A percentile compares a stretch with the other conserved stretches of the same genome.
These are phyloP conservation scores for Flaveria trinervia DNA, from an alignment of 129 eudicot genomes.

Conservation along the genomic window DNA sequence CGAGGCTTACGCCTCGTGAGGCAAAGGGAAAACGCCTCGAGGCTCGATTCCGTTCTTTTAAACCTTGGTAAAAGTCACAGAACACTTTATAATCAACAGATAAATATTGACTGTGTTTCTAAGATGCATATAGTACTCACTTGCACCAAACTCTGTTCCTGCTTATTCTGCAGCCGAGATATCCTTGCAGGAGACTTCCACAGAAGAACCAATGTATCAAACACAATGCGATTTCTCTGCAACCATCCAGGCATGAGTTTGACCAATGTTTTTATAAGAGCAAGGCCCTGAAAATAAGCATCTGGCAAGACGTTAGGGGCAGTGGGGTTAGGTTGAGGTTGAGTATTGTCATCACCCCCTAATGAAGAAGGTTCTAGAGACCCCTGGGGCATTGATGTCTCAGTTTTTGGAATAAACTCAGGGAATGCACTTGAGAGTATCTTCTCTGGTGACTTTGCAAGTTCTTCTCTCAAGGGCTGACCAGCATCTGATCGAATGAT, in stretches of 20 bases:
- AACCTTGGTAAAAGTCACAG: background rate
- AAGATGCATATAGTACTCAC: slow-evolving; percentile 51
- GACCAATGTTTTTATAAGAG: slow-evolving; percentile 79
- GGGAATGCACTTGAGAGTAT: slow-evolving; percentile 89
- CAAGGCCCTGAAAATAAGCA: slow-evolving; percentile 99
- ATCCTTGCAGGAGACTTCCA: slow-evolving; percentile 96
- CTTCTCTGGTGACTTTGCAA: slow-evolving; percentile 95
- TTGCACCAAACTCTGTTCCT: slow-evolving; percentile 88
- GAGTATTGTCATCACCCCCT: slow-evolving; percentile 52
- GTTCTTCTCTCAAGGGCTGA: slow-evolving; percentile 97
- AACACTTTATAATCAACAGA: background rate
- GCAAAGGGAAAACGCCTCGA: too few species aligned
- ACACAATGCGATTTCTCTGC: slow-evolving; percentile 81
- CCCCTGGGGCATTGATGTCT: slow-evolving; percentile 55
- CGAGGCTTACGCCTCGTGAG: too few species aligned
- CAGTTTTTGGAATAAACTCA: slow-evolving; percentile 66
- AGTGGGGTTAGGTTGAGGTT: slow-evolving; percentile 61
- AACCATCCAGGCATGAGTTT: slow-evolving; percentile 96
- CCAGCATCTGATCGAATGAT: slow-evolving; percentile 97
- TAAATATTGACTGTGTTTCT: slow-evolving; percentile 3
- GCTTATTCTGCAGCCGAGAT: slow-evolving; percentile 84
- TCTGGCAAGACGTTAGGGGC: slow-evolving; percentile 50
- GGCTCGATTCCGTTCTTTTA: too few species aligned
- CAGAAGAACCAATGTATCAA: slow-evolving; percentile 77
- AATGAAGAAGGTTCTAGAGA: slow-evolving; percentile 48